These are phyloP conservation scores for Wickerhamiella pararugosa DNA, from an alignment of 1,139 yeast genomes.

Conservation along the genomic window DNA sequence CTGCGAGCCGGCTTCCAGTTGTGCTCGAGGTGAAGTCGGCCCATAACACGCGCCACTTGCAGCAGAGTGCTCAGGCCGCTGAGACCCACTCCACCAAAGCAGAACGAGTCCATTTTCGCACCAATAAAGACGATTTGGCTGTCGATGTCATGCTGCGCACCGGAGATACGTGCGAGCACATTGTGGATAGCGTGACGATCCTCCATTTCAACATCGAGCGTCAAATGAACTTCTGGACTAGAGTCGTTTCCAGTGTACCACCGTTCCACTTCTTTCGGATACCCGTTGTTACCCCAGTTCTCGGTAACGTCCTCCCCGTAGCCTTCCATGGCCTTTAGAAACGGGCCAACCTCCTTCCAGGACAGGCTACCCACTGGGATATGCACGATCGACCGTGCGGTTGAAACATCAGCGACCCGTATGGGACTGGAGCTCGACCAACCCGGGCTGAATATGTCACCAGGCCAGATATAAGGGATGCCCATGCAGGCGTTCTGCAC, in stretches of 20 bases:
- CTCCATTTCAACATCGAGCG: conserved; percentile 36
- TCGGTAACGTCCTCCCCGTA: conserved; percentile 32
- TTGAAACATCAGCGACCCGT: conserved; percentile 28
- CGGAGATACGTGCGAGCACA: conserved; percentile 61
- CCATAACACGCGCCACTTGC: conserved; percentile 56
- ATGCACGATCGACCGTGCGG: conserved; percentile 44
- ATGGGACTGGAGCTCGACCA: conserved; percentile 37
- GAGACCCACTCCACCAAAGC: conserved; percentile 58
- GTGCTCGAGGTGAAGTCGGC: conserved; percentile 46
- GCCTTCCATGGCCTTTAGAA: conserved; percentile 34
- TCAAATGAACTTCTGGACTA: conserved; percentile 26
- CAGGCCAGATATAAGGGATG: conserved; percentile 49
- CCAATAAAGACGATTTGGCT: conserved; percentile 68
- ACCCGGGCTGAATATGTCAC: conserved; percentile 71
- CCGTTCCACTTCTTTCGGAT: conserved; percentile 19
- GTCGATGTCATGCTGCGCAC: conserved; percentile 50
- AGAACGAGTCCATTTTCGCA: conserved; percentile 65
- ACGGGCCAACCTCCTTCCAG: conserved; percentile 44
- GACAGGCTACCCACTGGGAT: conserved; percentile 71
- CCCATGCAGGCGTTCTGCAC: conserved; percentile 56
- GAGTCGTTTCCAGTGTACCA: conserved; percentile 32
- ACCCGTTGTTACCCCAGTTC: conserved; percentile 23
- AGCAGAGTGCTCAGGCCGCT: conserved; percentile 65
- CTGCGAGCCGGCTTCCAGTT: conserved; percentile 80
- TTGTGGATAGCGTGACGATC: conserved; percentile 66